Percentiles rank a stretch among this genome's conserved stretches.
These are phyloP conservation scores for Westerdykella ornata DNA, from an alignment of 2,329 filamentous ascomycete species.

Conservation along the genomic window DNA sequence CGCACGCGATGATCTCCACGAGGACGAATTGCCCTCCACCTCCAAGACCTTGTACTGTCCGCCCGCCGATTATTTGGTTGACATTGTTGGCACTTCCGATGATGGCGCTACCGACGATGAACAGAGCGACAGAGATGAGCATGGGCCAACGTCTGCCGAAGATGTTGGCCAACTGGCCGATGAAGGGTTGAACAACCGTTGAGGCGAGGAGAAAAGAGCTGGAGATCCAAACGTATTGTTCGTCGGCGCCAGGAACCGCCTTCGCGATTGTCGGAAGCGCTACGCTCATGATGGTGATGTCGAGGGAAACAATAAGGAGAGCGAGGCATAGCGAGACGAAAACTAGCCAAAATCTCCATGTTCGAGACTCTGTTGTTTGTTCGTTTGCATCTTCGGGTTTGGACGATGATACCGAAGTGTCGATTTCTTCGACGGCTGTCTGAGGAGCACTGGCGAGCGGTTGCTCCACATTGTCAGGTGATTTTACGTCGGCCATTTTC, in stretches of 20 bases:
- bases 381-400: too few relatives aligned
- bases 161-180: conserved; percentile 14
- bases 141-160: conserved; percentile 43
- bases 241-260: conserved; percentile 6
- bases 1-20: conserved; percentile 42
- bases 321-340: conserved; percentile 21
- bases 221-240: conserved; percentile 8
- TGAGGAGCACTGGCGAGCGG: too few relatives aligned
- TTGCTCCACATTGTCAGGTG: too few relatives aligned
- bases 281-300: conserved; percentile 30
- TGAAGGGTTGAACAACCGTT: conserved; percentile 20
- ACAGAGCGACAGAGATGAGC: conserved; percentile 35
- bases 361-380: too few relatives aligned
- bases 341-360: conserved; percentile 19
- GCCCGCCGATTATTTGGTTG: conserved; percentile 47
- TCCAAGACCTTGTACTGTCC: conserved; percentile 48
- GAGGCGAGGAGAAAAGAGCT: conserved; percentile 5
- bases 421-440: too few relatives aligned
- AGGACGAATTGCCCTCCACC: conserved; percentile 40
- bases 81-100: conserved; percentile 42
- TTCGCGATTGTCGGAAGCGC: conserved; percentile 31
- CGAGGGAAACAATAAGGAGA: conserved; percentile 22
- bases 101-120: conserved; percentile 48
- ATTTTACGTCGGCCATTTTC: too few relatives aligned
- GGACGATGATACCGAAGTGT: too few relatives aligned